phyloP scores from a whole-genome alignment of 2,329 filamentous ascomycete species.

The Aureobasidium namibiae region DNA sequence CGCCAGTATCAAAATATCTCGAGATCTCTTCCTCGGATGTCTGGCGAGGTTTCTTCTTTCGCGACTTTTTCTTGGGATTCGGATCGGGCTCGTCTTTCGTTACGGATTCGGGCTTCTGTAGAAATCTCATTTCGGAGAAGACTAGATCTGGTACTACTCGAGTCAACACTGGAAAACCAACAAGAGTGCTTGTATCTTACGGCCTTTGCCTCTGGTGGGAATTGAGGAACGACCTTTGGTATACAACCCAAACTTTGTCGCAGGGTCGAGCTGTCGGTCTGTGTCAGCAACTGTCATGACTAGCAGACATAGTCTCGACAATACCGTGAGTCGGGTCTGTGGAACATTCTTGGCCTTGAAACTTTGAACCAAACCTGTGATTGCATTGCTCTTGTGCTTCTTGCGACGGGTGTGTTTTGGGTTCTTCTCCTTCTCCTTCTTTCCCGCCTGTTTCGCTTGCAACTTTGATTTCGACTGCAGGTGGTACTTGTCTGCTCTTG shows the following conservation, averaged over 20 bases:
- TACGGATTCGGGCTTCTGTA: slow-evolving; percentile 30
- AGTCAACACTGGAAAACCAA: slow-evolving; percentile 18
- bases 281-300: background rate
- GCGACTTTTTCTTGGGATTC: slow-evolving; percentile 22
- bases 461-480: slow-evolving; percentile 27
- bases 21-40: slow-evolving; percentile 36
- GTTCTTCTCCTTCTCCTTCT: slow-evolving; percentile 14
- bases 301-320: background rate
- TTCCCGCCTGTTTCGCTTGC: slow-evolving; percentile 19
- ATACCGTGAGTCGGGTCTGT: slow-evolving; percentile 39
- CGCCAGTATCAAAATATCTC: slow-evolving; percentile 33
- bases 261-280: background rate
- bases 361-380: slow-evolving; percentile 31
- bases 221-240: slow-evolving; percentile 41
- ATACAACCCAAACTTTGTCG: slow-evolving; percentile 36
- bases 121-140: slow-evolving; percentile 44
- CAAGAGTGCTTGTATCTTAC: slow-evolving; percentile 23
- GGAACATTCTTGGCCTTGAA: slow-evolving; percentile 39
- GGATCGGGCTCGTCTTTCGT: slow-evolving; percentile 20
- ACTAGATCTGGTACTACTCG: slow-evolving; percentile 42
- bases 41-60: slow-evolving; percentile 22
- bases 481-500: slow-evolving; percentile 38
- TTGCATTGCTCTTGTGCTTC: slow-evolving; percentile 29
- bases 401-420: slow-evolving; percentile 24
- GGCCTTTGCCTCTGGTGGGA: slow-evolving; percentile 33